These are phyloP conservation scores for Pleurotus platypus DNA, from an alignment of 768 basidiomycete genomes.

Conservation along the genomic window DNA sequence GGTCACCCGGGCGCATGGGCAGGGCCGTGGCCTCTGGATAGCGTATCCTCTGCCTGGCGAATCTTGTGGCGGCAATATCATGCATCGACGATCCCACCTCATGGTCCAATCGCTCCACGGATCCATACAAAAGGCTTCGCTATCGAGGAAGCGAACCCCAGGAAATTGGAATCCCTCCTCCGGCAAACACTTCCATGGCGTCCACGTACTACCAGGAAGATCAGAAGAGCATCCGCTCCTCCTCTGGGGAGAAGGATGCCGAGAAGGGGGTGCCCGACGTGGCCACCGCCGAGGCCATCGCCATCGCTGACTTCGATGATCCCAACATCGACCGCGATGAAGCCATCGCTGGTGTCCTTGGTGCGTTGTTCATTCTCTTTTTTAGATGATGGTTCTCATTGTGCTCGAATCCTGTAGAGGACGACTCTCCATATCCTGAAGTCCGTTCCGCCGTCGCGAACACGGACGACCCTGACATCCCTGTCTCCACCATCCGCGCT, in stretches of 20 bases:
- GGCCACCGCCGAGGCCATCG: constrained; percentile 4
- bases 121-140: constrained; percentile 1
- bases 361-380: constrained; percentile 15
- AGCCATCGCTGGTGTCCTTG: constrained; percentile 33
- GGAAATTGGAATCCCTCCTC: neutral
- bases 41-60: neutral
- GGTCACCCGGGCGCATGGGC: neutral
- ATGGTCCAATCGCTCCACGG: neutral
- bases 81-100: neutral
- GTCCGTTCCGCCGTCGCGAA: constrained; percentile 58
- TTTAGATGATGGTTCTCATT: constrained; percentile 12
- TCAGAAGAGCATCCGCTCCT: constrained; percentile 8
- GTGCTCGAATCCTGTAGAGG: constrained; percentile 19
- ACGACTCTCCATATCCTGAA: constrained; percentile 56
- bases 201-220: constrained; percentile 6
- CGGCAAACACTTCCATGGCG: neutral
- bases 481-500: constrained; percentile 59
- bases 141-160: neutral
- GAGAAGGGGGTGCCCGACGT: constrained; percentile 23
- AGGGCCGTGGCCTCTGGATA: neutral
- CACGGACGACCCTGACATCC: constrained; percentile 62
- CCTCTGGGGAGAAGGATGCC: constrained; percentile 18
- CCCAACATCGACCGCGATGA: constrained; percentile 40
- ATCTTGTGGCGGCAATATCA: constrained; percentile 3
- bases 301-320: constrained; percentile 32